Evolutionary conservation across 495 filamentous ascomycete species (phyloP), one percentile per base, ranked within the genome.

Genomic region (Penicillium cosmopolitanum): DNA sequence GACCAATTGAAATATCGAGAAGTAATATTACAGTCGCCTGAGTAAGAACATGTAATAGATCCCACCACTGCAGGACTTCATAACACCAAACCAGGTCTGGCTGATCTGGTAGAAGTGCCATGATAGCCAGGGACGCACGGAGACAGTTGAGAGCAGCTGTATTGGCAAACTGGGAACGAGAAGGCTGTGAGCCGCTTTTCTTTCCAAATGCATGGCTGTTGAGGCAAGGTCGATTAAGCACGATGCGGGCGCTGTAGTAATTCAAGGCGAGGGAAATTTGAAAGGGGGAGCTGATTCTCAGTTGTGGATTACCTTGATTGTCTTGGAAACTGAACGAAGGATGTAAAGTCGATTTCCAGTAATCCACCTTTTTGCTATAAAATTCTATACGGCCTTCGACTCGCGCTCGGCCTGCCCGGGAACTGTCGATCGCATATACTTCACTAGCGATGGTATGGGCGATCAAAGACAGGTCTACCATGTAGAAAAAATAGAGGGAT

Each of bases 171-270:
- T 35, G 28, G 8, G 23, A 48, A 11, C 38, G 56, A 51, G 79
- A 73, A 63, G 42, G 42, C 10, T 38, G 36, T 38, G 36, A 4
- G 15, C 11, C 11, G 16, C 42, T 44, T 19, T 44, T 44, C 42
- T 44, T 16, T 16, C 42, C 15, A 16, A 19, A 53, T 71, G 40
- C 85, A 81, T n/a, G 70, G 5, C 80, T 76, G 57, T 84, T 87
- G 11, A 89, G 75, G 65, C 82, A 87, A 4, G 87, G 87, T 7
- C 87, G 83, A 47, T 81, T 82, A 12, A 86, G 74, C 15, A 87
- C 74, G 44, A 87, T 85, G 12, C 74, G 74, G 9, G 80, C 76
- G 58, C 83, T 84, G 63, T 84, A 78, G 62, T 84, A 88, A 40
- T 81, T 76, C 48, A 89, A 81, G 3, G 80, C 81, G 16, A 58